Base-by-base conservation (phyloP, 257 asterid genomes). In the Solanum ahanhuiri region DNA sequence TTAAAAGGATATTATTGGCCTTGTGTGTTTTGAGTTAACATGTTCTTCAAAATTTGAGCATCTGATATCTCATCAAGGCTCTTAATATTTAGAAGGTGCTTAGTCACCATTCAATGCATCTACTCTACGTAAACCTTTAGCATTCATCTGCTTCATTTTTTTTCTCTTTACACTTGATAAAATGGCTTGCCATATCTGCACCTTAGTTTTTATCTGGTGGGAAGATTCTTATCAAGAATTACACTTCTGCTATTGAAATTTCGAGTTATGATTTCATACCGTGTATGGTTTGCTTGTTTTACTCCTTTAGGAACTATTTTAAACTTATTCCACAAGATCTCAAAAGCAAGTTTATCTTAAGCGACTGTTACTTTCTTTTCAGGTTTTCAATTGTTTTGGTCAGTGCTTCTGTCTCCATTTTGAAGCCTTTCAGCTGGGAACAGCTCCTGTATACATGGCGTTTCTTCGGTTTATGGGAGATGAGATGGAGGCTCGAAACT, bases 371-470 rank as follows among this genome's bases (percentile, higher is more conserved):
- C 82, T 30, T 70, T 54, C 37, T 45, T 76, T 76, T 37, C 77
- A 86, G 88, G 88, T 86, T 20, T 86, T 86, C 33, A 34, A 86
- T 81, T 86, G 88, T 81, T 86, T 81, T 86, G 84, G 84, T 81
- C 84, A 81, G 17, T 81, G 84, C 20, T 81, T 81, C 84, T 81
- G 84, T 81, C 84, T 81, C 11, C 84, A 81, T 81, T 81, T 81
- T 5, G 84, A 81, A 48, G 84, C 84, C 43, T 81, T 81, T 30
- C 84, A 81, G 30, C 66, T 45, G 12, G 84, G 84, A 81, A 81
- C 84, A 5, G 84, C 84, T 81, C 84, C 84, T 81, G 84, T 81
- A 17, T 81, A 81, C 67, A 81, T 81, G 84, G 84, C 84, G 0
- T 81, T 81, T 81, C 84, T 81, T 48, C 84, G 84, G 10, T 81